Base-by-base conservation (phyloP, 1,284 basidiomycete species). In the Vanrija humicola region DNA sequence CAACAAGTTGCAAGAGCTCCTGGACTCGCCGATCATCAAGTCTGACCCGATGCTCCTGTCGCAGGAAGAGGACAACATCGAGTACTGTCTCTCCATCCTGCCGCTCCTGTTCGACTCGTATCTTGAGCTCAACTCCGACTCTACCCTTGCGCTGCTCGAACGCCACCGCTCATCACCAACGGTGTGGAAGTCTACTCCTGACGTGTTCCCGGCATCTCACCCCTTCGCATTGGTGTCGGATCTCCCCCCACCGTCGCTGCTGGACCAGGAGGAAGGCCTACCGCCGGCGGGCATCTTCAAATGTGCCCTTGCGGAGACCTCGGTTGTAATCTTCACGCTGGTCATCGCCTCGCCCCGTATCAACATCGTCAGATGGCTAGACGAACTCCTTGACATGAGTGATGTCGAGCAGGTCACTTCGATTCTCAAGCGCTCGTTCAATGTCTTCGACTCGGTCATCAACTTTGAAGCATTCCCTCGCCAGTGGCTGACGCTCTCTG, bases 11-110 rank as follows among this genome's bases (percentile, higher is more conserved):
- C 90, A 95, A 71, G 83, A 87, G 64, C 86, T 85, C 64, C 77
- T 94, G 48, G 85, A 88, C 29, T 83, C 85, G 46, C 86, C 87
- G 1, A 75, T 78, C 9, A 82, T 89, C 29, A 72, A 82, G 38
- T 79, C 79, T 21, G 85, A 91, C 67, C 82, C 83, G 18, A 78
- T 79, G 50, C 76, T 84, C 9, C 80, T 86, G 55, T 77, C 83
- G 29, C 86, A 90, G 66, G 95, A 98, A 70, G 89, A 95, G 70
- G 92, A 96, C 66, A 96, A 96, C 67, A 83, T 98, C 38, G 95
- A 98, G 66, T 88, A 85, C 69, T 79, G 96, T 47, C 75, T 98
- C 23, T 85, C 88, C n/a, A 79, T 96, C 50, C 75, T 98, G 38
- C 93, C 95, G 0, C 85, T 87, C 61, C 77, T 96, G 16, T 78